Base-by-base conservation (phyloP, 768 basidiomycete species). In the Pholiota microspora region DNA sequence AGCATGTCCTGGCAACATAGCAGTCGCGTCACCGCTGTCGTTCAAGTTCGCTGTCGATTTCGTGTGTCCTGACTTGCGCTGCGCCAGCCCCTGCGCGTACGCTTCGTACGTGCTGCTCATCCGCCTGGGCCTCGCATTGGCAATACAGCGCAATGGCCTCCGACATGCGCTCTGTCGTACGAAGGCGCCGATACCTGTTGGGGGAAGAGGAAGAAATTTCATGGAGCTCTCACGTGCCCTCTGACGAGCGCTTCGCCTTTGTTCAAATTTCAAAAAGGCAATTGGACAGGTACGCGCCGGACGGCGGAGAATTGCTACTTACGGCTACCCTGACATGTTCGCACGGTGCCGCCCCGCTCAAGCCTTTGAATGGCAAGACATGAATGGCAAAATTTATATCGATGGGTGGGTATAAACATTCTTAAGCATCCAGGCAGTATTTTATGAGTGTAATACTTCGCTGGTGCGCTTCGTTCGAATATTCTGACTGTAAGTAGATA, bases 141-240 rank as follows among this genome's bases (percentile, higher is more conserved):
- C 13, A 28, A 18, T n/a, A 15, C 24, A 12, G 15, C 18, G 28
- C 49, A 47, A 51, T 58, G 51, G 2, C 28, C 51, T 31, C 31
- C 48, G 42, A 53, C 44, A 51, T 16, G 21, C 34, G 16, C 36
- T 32, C 29, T 44, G 47, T 47, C 49, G 48, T 29, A 46, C 45
- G 56, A 36, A 21, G 36, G 28, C 50, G 55, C 40, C 18, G 42
- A 52, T 24, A 45, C 57, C 47, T 49, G 58, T 62, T 47, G 61
- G 56, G 51, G 61, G 55, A 58, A 52, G 42, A 54, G 54, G 53
- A 49, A 65, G 56, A 62, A 59, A 53, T 50, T 61, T 60, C 64
- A 66, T 66, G 42, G 6, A 34, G 42, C 34, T 44, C 50, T 66
- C 65, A 66, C 65, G 65, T 66, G 65, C 18, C n/a, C 44, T 21